Evolutionary conservation across 2,329 filamentous ascomycete species (phyloP).

Genomic region (Sarocladium oryzae): DNA sequence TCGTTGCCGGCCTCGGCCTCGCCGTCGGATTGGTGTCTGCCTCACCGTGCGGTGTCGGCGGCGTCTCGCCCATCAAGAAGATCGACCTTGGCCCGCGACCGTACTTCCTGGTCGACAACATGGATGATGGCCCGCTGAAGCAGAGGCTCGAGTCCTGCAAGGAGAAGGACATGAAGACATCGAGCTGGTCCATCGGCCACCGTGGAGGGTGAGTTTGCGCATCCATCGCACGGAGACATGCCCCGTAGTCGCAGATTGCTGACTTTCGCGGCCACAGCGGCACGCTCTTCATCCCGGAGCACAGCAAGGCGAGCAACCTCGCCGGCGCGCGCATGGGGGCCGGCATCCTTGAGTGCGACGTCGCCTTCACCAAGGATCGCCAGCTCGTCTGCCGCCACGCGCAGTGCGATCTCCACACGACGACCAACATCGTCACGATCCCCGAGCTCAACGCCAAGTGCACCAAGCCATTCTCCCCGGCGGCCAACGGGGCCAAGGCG

Average conservation of each 20-base stretch:
- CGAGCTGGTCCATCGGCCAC: constrained; percentile 54
- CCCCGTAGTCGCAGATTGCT: too few species aligned
- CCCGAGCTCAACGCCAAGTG: constrained; percentile 60
- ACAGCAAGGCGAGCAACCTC: constrained; percentile 51
- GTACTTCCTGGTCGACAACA: constrained; percentile 56
- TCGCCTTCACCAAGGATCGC: constrained; percentile 58
- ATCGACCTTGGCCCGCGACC: constrained; percentile 58
- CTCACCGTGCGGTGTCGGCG: constrained; percentile 17
- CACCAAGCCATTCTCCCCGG: constrained; percentile 53
- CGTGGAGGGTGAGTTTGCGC: constrained; percentile 44
- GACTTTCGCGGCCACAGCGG: constrained; percentile 26
- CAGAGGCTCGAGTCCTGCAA: constrained; percentile 51
- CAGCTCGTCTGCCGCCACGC: constrained; percentile 63
- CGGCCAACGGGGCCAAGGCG: constrained; percentile 42
- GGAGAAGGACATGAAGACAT: constrained; percentile 44
- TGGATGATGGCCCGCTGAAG: constrained; percentile 56
- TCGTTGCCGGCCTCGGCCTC: constrained; percentile 23
- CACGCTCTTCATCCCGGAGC: constrained; percentile 58
- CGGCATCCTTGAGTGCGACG: constrained; percentile 62
- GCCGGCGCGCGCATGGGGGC: constrained; percentile 63
- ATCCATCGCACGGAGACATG: too few species aligned
- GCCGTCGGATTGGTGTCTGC: constrained; percentile 22
- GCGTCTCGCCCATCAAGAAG: constrained; percentile 31
- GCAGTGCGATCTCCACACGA: constrained; percentile 62
- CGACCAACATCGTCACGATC: constrained; percentile 58